Conservation (phyloP, 106 monocot genomes). For the Dendrobium catenatum region DNA sequence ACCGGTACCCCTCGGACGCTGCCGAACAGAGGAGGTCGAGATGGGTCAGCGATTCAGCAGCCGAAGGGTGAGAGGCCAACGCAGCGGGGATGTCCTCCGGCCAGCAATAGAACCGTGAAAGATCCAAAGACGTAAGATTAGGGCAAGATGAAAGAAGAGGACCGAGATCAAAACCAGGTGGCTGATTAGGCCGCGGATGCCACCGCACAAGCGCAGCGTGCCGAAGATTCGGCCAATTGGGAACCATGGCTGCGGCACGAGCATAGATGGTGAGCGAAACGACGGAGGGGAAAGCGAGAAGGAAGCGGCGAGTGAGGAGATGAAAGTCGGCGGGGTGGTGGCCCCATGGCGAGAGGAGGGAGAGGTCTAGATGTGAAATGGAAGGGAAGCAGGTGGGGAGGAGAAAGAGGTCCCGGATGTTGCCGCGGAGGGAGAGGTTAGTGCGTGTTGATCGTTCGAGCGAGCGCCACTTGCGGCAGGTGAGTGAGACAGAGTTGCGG, state of each 20-base stretch:
- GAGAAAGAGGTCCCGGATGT: slow-evolving; percentile 52
- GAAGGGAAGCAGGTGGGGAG: slow-evolving; percentile 63
- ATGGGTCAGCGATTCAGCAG: slow-evolving; percentile 24
- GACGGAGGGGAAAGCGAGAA: slow-evolving; percentile 50
- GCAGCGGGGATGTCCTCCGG: slow-evolving; percentile 72
- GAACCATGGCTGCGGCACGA: slow-evolving; percentile 46
- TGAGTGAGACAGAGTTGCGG: slow-evolving; percentile 59
- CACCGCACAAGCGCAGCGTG: slow-evolving; percentile 66
- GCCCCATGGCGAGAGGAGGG: slow-evolving; percentile 91
- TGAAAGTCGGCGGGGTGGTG: slow-evolving; percentile 6
- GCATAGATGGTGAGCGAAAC: slow-evolving; percentile 54
- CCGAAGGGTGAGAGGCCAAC: slow-evolving; percentile 19
- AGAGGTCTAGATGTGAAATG: slow-evolving; percentile 71
- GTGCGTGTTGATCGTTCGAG: slow-evolving; percentile 71
- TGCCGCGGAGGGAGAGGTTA: slow-evolving; percentile 72
- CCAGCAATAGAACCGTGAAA: slow-evolving; percentile 93
- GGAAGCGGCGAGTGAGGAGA: slow-evolving; percentile 36
- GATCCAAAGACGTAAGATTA: slow-evolving; percentile 42
- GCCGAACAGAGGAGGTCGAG: slow-evolving; percentile 52
- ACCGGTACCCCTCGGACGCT: slow-evolving; percentile 58
- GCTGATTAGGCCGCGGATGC: slow-evolving; percentile 65
- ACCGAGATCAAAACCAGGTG: slow-evolving; percentile 43
- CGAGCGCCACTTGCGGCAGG: slow-evolving; percentile 39
- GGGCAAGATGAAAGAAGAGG: slow-evolving; percentile 44
- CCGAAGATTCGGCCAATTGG: slow-evolving; percentile 38